Base-by-base conservation (phyloP, 768 basidiomycete genomes). In the Atractiella rhizophila region DNA sequence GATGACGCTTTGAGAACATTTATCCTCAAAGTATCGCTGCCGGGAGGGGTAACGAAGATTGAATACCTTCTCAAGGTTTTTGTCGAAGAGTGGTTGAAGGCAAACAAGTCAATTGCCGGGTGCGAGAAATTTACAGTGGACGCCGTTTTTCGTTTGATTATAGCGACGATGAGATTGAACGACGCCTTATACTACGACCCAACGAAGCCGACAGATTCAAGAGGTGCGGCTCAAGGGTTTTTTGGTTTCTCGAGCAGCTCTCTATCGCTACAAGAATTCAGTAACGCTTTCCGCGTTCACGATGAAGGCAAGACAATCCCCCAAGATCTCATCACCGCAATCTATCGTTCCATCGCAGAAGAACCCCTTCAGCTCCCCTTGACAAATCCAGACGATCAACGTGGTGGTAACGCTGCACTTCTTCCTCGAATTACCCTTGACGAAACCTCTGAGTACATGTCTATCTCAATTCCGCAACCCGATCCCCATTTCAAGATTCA, bases 1-100 rank as follows among this genome's bases (percentile, higher is more conserved):
- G 85, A 94, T 62, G 73, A 74, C 46, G 85, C 85, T 9, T 63
- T 98, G 40, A 72, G 88, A 39, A 69, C 75, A 36, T 96, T 96
- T 64, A 62, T 94, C 44, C 70, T 81, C 51, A 74, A 83, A 6
- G 57, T 94, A 28, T 66, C 76, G 50, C 53, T 76, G n/a, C 70
- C 73, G 6, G 52, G 61, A 23, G 64, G 67, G 28, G 39, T 58
- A 13, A 47, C 48, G 4, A 58, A 59, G 27, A 59, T 74, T 25
- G 79, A 85, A 48, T 66, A 73, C 49, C 63, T 91, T 2, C 65
- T 94, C 24, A 73, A 79, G 51, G 69, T 74, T 9, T 83, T 98
- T 55, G 77, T 83, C 12, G 67, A 69, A 49, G 69, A 78, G 23
- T 96, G 85, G 79, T 79, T 80, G 51, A 78, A 83, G 45, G 76